Evolutionary conservation across 2,329 filamentous ascomycete species (phyloP).

Genomic region (Cercospora berteroae): DNA sequence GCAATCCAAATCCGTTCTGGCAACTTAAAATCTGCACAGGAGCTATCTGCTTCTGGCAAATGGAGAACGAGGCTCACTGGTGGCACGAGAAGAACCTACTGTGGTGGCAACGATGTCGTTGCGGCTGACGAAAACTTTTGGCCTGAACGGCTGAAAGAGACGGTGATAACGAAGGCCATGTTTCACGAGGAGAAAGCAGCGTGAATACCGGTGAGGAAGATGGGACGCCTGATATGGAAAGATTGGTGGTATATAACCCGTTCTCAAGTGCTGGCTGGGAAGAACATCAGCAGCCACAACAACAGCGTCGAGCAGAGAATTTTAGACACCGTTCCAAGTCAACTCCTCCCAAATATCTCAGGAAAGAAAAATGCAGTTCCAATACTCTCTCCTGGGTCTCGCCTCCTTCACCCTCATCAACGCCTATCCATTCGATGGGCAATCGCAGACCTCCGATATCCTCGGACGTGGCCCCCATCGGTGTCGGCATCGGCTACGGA

Average conservation of each 20-base stretch:
- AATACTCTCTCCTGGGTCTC: background rate
- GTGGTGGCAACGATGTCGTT: background rate
- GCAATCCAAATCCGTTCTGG: background rate
- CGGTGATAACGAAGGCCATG: background rate
- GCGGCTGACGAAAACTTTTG: background rate
- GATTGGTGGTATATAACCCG: too few species aligned
- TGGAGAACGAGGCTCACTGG: background rate
- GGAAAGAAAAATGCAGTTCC: background rate
- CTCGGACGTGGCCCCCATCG: background rate
- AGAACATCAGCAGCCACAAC: background rate
- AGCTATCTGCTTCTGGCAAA: background rate
- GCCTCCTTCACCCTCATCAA: background rate
- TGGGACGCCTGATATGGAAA: too few species aligned
- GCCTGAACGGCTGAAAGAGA: background rate
- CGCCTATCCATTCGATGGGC: background rate
- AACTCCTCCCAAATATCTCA: background rate
- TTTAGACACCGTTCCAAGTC: background rate
- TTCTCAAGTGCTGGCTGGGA: too few species aligned
- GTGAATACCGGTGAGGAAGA: background rate
- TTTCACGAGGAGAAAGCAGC: background rate
- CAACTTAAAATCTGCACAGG: background rate
- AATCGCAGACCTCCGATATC: background rate
- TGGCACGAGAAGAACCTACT: background rate
- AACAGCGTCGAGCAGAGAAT: too few species aligned
- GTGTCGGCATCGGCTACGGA: background rate